A percentile compares a stretch with the other conserved stretches of the same genome.
phyloP scores from a whole-genome alignment of 768 basidiomycete species.

The Hygrocybe coccinea region DNA sequence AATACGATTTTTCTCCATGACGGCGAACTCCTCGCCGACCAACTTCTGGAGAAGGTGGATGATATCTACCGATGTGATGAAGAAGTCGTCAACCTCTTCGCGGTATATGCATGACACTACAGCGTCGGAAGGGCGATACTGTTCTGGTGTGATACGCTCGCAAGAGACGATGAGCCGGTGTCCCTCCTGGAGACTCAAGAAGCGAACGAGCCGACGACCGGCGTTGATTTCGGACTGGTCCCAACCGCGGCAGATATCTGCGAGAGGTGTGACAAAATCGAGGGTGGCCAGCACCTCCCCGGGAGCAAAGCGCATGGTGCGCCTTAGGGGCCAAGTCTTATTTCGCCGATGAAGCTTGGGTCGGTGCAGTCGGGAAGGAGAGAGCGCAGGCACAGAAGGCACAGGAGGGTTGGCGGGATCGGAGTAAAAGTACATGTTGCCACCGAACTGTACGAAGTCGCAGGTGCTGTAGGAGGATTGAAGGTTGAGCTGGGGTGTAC shows the following conservation, averaged over 20 bases:
- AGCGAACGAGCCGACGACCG: conserved; percentile 83
- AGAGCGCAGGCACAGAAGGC: conserved; percentile 35
- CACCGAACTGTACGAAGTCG: too few species aligned
- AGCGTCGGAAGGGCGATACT: conserved; percentile 67
- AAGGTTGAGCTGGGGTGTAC: too few species aligned
- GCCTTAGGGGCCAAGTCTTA: conserved; percentile 40
- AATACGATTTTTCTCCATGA: conserved; percentile 97
- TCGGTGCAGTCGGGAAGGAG: conserved; percentile 1
- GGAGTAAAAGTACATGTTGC: too few species aligned
- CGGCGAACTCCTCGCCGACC: conserved; percentile 73
- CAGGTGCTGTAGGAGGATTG: too few species aligned
- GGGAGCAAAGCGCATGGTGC: conserved; percentile 34
- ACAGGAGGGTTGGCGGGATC: conserved; percentile 10
- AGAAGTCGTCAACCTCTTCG: conserved; percentile 69
- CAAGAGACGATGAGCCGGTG: conserved; percentile 74
- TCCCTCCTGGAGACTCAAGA: conserved; percentile 74
- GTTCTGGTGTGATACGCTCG: conserved; percentile 65
- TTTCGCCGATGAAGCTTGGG: conserved; percentile 36
- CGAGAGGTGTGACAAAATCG: conserved; percentile 54
- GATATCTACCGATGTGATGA: conserved; percentile 92
- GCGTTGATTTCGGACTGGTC: conserved; percentile 57
- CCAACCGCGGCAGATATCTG: conserved; percentile 55
- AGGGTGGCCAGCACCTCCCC: conserved; percentile 48
- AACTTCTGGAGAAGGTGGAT: conserved; percentile 84
- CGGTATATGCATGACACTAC: conserved; percentile 95